Conservation (phyloP, 2,329 filamentous ascomycete species). For the Cladosporium colombiae region DNA sequence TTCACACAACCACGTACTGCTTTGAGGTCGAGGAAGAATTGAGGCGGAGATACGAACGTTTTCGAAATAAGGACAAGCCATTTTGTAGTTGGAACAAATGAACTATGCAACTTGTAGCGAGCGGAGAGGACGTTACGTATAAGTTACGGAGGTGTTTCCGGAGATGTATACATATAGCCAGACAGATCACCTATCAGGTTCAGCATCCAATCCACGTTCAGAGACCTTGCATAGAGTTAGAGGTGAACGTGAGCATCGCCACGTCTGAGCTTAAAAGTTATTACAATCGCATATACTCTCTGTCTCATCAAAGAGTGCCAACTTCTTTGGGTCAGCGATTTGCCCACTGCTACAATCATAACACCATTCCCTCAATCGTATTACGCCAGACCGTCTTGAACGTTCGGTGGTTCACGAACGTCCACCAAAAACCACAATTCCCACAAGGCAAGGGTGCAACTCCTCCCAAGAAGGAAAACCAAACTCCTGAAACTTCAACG, state of each 20-base stretch:
- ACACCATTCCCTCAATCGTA: no score
- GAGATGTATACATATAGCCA: neutral
- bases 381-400: no score
- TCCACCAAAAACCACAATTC: no score
- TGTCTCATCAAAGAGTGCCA: neutral
- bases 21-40: no score
- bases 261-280: neutral
- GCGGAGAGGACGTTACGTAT: neutral
- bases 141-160: neutral
- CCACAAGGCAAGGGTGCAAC: no score
- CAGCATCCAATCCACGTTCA: neutral
- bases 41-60: neutral
- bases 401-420: no score
- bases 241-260: neutral
- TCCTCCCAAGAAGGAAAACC: no score
- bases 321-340: neutral
- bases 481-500: neutral
- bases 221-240: neutral
- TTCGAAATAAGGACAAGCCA: no score
- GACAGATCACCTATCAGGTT: neutral
- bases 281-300: no score
- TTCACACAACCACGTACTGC: no score
- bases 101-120: neutral
- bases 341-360: neutral
- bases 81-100: no score